phyloP scores from a whole-genome alignment of 2,329 filamentous ascomycete species.

The Decorospora gaudefroyi region DNA sequence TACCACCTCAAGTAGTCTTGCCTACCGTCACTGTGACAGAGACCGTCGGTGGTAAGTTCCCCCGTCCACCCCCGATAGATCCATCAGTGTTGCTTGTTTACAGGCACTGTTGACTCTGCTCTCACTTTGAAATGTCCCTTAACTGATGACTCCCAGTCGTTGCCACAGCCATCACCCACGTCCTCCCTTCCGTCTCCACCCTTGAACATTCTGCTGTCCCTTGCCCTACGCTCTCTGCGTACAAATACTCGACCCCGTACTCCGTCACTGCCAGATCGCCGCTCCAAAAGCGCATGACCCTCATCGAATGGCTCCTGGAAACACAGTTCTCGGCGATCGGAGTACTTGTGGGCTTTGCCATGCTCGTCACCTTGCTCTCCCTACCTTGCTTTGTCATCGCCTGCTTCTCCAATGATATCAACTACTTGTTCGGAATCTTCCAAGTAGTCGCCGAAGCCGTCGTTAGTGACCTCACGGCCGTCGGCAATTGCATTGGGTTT shows the following conservation, averaged over 20 bases:
- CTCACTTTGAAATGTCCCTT: neutral
- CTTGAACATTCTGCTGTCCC: neutral
- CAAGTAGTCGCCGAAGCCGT: no score
- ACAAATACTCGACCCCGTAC: neutral
- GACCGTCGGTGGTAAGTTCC: slow-evolving; percentile 9
- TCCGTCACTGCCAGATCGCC: neutral
- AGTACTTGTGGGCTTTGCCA: no score
- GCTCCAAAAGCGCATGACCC: neutral
- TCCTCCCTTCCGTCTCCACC: neutral
- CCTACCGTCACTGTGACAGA: slow-evolving; percentile 10
- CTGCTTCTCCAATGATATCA: no score
- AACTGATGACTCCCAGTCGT: neutral
- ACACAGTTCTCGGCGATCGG: slow-evolving; percentile 1
- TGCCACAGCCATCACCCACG: slow-evolving; percentile 6
- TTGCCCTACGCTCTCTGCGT: neutral
- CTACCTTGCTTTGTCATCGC: neutral
- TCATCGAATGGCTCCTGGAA: neutral
- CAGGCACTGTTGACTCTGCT: neutral
- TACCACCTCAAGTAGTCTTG: slow-evolving; percentile 1
- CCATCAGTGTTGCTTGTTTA: neutral
- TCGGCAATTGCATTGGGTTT: no score
- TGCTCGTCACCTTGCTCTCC: neutral
- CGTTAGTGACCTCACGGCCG: no score
- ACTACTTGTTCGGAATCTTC: no score
- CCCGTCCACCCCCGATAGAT: neutral